These are phyloP conservation scores for Macrophomina pseudophaseolina DNA, from an alignment of 2,329 filamentous ascomycete genomes.

Conservation along the genomic window DNA sequence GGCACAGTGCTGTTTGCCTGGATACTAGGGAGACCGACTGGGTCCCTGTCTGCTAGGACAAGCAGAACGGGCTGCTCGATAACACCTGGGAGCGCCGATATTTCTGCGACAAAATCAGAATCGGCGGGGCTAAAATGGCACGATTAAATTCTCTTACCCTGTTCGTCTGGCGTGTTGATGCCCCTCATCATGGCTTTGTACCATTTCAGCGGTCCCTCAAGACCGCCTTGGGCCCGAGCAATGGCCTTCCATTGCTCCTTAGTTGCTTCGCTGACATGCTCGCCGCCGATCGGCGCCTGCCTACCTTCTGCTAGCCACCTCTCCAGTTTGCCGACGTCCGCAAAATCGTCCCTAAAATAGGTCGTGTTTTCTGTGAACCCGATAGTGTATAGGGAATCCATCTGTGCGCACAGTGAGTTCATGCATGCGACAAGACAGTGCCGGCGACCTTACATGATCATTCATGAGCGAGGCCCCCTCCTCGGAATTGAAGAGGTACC, in stretches of 20 bases:
- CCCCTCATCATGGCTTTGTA: constrained; percentile 7
- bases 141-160: no score
- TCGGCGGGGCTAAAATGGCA: no score
- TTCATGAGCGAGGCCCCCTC: neutral
- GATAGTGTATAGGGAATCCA: neutral
- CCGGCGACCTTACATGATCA: neutral
- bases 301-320: neutral
- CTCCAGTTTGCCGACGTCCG: neutral
- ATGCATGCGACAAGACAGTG: neutral
- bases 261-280: constrained; percentile 6
- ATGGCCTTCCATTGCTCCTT: constrained; percentile 25
- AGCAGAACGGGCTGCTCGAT: no score
- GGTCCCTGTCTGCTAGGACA: no score
- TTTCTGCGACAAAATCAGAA: no score
- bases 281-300: constrained; percentile 9
- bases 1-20: no score
- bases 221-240: constrained; percentile 12
- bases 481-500: neutral
- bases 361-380: neutral
- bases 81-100: no score
- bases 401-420: neutral
- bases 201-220: constrained; percentile 11
- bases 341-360: constrained; percentile 8
- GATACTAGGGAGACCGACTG: no score
- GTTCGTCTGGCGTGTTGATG: no score